Percentiles rank a stretch among this genome's conserved stretches.
These are phyloP conservation scores for Dactylis glomerata DNA, from an alignment of 176 grass and related monocot genomes.

Conservation along the genomic window DNA sequence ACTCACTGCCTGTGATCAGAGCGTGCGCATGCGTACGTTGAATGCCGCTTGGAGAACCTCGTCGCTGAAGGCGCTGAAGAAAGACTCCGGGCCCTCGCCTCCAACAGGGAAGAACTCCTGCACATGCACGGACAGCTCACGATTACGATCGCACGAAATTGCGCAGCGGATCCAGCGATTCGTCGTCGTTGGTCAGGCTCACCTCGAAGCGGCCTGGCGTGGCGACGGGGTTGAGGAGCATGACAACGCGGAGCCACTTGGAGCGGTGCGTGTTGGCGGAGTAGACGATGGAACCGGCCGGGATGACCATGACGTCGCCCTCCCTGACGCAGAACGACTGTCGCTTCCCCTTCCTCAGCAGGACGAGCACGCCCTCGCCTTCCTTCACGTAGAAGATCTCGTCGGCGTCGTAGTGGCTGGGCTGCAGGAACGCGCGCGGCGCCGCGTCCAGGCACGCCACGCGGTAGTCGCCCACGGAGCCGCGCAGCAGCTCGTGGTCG, in stretches of 20 bases:
- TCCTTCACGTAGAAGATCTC: slow-evolving; percentile 63
- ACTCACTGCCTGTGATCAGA: no score
- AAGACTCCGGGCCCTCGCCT: slow-evolving; percentile 39
- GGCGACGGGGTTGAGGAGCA: slow-evolving; percentile 54
- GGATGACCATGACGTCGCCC: slow-evolving; percentile 67
- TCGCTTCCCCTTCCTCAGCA: slow-evolving; percentile 34
- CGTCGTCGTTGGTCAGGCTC: not conserved
- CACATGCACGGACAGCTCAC: not conserved
- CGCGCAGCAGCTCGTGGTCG: slow-evolving; percentile 34
- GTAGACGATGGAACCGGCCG: slow-evolving; percentile 60
- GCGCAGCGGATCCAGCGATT: not conserved
- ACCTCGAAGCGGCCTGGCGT: slow-evolving; percentile 58
- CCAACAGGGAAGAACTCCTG: slow-evolving; percentile 62
- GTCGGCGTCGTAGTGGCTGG: slow-evolving; percentile 69
- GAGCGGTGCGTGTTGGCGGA: slow-evolving; percentile 51
- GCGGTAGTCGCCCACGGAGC: slow-evolving; percentile 51
- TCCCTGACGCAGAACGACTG: slow-evolving; percentile 56
- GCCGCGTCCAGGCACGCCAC: slow-evolving; percentile 59
- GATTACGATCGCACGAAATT: not conserved
- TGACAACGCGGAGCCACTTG: slow-evolving; percentile 53
- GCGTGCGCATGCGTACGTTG: slow-evolving; percentile 43
- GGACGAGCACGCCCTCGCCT: slow-evolving; percentile 51
- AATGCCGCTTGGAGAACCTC: slow-evolving; percentile 70
- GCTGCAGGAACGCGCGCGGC: slow-evolving; percentile 66
- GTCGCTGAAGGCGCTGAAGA: slow-evolving; percentile 64